These are phyloP conservation scores for Globisporangium lucens DNA, from an alignment of 352 stramenopile genomes.

Conservation along the genomic window DNA sequence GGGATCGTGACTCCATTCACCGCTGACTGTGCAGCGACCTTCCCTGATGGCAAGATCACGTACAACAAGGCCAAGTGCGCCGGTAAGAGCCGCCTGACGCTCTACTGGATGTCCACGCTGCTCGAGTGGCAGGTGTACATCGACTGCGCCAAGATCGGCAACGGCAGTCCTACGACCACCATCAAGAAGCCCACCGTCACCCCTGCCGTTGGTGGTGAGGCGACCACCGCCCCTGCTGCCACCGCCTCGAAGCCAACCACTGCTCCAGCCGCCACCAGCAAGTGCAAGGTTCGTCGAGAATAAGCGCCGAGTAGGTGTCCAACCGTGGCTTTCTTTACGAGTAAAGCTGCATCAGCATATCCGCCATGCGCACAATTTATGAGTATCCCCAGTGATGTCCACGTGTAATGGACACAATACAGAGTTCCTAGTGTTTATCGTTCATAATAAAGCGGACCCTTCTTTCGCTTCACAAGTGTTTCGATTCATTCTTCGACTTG, in stretches of 20 bases:
- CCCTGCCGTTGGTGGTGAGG: not conserved
- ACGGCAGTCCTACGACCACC: not conserved
- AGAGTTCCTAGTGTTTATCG: not conserved
- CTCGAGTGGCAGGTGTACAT: constrained; percentile 22
- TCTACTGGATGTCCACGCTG: constrained; percentile 32
- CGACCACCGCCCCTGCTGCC: not conserved
- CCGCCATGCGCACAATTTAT: not conserved
- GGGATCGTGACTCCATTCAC: too few species aligned
- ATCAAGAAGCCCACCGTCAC: not conserved
- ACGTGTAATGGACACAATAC: not conserved
- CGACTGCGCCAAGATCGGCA: constrained; percentile 9
- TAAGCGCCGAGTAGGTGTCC: not conserved
- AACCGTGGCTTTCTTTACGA: not conserved
- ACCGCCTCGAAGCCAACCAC: not conserved
- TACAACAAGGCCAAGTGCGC: constrained; percentile 27
- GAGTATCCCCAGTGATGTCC: not conserved
- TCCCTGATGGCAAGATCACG: not conserved
- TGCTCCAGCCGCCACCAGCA: not conserved
- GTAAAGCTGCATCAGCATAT: too few species aligned
- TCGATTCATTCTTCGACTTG: not conserved
- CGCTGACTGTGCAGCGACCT: not conserved
- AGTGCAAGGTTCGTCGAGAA: constrained; percentile 10
- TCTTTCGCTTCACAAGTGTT: not conserved
- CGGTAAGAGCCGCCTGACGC: constrained; percentile 28
- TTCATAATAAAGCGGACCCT: not conserved